Percentiles rank a stretch among this genome's conserved stretches.
phyloP scores from a whole-genome alignment of 495 filamentous ascomycete genomes.

The Penicillium malachiteum region DNA sequence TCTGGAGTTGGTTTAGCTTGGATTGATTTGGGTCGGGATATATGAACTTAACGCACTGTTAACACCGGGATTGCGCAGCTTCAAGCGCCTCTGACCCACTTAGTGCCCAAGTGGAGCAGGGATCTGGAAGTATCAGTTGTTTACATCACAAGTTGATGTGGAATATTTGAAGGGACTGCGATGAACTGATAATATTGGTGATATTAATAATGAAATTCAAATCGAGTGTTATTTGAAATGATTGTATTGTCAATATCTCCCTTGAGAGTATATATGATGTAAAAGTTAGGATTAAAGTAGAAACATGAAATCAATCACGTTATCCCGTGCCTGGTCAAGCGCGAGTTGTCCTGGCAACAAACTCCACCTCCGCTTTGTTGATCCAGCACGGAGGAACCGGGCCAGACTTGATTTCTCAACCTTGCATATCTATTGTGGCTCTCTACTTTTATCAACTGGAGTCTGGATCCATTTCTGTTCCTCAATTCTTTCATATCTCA shows the following conservation, averaged over 20 bases:
- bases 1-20: background rate
- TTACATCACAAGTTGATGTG: background rate
- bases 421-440: background rate
- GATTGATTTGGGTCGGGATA: background rate
- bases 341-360: constrained; percentile 32
- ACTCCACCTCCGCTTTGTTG: constrained; percentile 29
- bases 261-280: too few species aligned
- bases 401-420: constrained; percentile 1
- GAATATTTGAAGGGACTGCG: background rate
- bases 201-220: background rate
- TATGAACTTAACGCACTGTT: constrained; percentile 6
- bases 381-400: constrained; percentile 18
- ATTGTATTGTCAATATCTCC: too few species aligned
- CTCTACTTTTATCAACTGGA: background rate
- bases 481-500: constrained; percentile 3
- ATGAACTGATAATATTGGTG: background rate
- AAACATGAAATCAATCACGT: too few species aligned
- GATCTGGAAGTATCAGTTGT: background rate
- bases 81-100: background rate
- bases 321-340: background rate
- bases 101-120: background rate
- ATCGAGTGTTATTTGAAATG: too few species aligned
- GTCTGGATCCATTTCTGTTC: background rate
- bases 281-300: too few species aligned
- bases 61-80: background rate